phyloP scores from a whole-genome alignment of 2,329 filamentous ascomycete genomes.

The Setomelanomma holmii region DNA sequence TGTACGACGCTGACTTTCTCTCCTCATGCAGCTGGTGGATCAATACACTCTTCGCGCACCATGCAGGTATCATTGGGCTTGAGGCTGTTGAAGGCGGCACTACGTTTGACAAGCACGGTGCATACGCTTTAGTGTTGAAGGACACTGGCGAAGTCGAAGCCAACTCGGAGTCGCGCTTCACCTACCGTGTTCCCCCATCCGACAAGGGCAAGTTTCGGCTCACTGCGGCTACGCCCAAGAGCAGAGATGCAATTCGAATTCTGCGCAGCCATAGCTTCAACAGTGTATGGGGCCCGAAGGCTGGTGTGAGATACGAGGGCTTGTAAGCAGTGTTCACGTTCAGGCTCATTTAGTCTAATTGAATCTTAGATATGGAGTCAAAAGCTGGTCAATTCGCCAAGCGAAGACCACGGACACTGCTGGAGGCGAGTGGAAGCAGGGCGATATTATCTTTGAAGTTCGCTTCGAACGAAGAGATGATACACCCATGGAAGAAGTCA shows the following conservation, averaged over 20 bases:
- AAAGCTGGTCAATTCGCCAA: constrained; percentile 52
- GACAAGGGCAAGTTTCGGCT: constrained; percentile 55
- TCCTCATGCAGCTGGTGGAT: constrained; percentile 59
- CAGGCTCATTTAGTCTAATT: no score
- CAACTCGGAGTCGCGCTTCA: constrained; percentile 45
- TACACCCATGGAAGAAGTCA: constrained; percentile 46
- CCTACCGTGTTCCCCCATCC: constrained; percentile 48
- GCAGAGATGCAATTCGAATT: constrained; percentile 52
- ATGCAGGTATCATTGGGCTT: constrained; percentile 57
- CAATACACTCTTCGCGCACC: constrained; percentile 55
- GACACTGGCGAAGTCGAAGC: constrained; percentile 49
- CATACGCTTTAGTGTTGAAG: constrained; percentile 56
- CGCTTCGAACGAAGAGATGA: constrained; percentile 46
- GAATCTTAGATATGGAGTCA: constrained; percentile 39
- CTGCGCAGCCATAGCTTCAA: constrained; percentile 54
- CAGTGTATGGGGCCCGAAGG: constrained; percentile 55
- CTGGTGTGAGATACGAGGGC: constrained; percentile 58
- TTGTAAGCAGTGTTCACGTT: constrained; percentile 40
- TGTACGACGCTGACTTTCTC: constrained; percentile 3
- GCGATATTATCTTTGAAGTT: constrained; percentile 48
- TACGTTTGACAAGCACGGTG: constrained; percentile 50
- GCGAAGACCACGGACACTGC: constrained; percentile 19
- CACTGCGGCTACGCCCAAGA: constrained; percentile 50
- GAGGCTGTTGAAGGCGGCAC: constrained; percentile 52
- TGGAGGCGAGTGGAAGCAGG: constrained; percentile 23